A percentile compares a stretch with the other conserved stretches of the same genome.
Conservation (phyloP, 169 alveolate species). For the Theileria orientalis region DNA sequence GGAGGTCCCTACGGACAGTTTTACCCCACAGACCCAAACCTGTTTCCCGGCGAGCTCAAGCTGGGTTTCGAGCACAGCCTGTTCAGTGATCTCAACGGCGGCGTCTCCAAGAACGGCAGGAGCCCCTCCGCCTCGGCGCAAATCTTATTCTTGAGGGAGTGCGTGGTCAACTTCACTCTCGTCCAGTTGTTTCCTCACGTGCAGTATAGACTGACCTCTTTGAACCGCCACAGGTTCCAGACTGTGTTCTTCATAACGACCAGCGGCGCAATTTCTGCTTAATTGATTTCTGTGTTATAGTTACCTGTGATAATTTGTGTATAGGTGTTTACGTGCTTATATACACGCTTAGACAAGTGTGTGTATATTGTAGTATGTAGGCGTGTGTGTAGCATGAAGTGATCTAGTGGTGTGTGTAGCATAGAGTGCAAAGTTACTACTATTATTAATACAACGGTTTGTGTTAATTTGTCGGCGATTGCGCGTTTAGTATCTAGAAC, state of each 20-base stretch:
- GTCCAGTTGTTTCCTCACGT: conserved; percentile 29
- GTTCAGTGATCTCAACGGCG: conserved; percentile 56
- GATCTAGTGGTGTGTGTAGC: background rate
- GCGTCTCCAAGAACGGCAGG: conserved; percentile 40
- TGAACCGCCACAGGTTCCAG: conserved; percentile 15
- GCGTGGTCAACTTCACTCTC: conserved; percentile 40
- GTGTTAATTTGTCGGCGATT: too few relatives aligned
- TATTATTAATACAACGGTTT: conserved; percentile 1
- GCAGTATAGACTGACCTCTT: conserved; percentile 27
- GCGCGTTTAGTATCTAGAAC: conserved; percentile 45
- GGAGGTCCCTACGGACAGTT: conserved; percentile 53
- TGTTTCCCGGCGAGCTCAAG: background rate
- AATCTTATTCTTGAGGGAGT: conserved; percentile 16
- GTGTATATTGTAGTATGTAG: background rate
- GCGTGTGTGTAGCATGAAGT: background rate
- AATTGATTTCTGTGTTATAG: background rate
- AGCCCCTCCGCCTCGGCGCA: conserved; percentile 41
- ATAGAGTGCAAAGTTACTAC: background rate
- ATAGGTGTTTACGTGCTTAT: too few relatives aligned
- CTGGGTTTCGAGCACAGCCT: conserved; percentile 16
- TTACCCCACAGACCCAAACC: background rate
- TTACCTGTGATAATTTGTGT: background rate
- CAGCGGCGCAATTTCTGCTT: background rate
- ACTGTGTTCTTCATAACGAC: conserved; percentile 20
- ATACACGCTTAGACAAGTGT: background rate